Evolutionary conservation across 257 asterid genomes (phyloP), one percentile per base, ranked within the genome.

Genomic region (Anisodus acutangulus): DNA sequence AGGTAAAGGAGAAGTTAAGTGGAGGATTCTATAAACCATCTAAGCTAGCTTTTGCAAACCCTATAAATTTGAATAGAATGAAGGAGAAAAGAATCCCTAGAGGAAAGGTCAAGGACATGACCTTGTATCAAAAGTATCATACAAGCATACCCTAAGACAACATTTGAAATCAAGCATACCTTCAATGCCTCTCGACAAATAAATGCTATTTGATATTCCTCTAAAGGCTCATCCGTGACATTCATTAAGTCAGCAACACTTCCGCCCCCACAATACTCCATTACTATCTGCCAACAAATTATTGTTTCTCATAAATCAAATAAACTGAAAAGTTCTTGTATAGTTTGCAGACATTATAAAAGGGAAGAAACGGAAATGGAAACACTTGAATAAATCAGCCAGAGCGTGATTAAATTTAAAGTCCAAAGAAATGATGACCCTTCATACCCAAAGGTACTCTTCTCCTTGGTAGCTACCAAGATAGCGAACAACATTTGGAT

Each of bases 241-340:
- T 90, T 96, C 98, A 96, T 96, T 85, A 96, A 91, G 90, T 95
- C 99, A 85, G 99, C 97, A 85, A 96, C 98, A 89, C 98, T 96
- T 84, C 99, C 99, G 86, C 99, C 98, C 72, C 98, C 99, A 88
- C 99, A 96, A 85, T 96, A 94, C 90, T 96, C 99, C 98, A 94
- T 96, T 82, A 96, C 99, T 84, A 96, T 96, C 99, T 96, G 99
- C 85, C 90, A 90, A 84, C n/a, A 90, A 84, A 81, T 43, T 80
- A 68, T 80, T 79, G 80, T n/a, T 83, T 82, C 58, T 80, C 83
- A 85, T 68, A 82, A 47, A 83, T 47, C 82, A 39, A 78, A 22
- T 83, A 58, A 69, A 76, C 43, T 67, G 57, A 86, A 71, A 83
- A 26, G 54, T n/a, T 47, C 68, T 60, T 58, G 58, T 15, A 54